Evolutionary conservation across 2,329 filamentous ascomycete species (phyloP).

Genomic region (Emmonsiellopsis sp.): DNA sequence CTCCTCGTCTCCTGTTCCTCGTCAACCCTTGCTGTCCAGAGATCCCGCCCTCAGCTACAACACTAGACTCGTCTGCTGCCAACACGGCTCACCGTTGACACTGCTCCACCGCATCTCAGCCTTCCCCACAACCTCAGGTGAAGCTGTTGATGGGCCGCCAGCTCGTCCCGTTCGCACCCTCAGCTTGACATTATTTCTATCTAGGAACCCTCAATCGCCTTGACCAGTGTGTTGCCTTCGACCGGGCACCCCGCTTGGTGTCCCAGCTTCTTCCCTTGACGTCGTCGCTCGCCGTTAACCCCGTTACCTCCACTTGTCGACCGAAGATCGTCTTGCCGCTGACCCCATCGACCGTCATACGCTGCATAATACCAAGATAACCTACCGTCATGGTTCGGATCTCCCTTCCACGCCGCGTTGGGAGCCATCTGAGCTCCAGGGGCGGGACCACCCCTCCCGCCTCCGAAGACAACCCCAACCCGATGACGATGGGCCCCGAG

Average conservation of each 20-base stretch:
- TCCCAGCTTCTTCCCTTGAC: neutral
- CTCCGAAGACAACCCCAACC: constrained; percentile 33
- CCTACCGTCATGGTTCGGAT: constrained; percentile 42
- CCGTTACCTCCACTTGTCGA: neutral
- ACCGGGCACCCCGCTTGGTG: constrained; percentile 42
- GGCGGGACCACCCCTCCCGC: constrained; percentile 26
- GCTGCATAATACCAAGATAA: too few species aligned
- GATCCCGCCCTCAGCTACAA: too few species aligned
- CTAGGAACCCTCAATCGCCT: neutral
- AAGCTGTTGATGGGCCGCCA: neutral
- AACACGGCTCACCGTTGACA: too few species aligned
- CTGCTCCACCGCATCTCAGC: too few species aligned
- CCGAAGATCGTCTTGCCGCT: neutral
- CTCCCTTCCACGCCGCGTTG: constrained; percentile 46
- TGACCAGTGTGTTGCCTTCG: constrained; percentile 18
- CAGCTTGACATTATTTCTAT: neutral
- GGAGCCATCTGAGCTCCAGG: constrained; percentile 36
- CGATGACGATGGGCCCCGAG: constrained; percentile 30
- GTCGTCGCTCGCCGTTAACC: neutral
- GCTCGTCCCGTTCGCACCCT: neutral
- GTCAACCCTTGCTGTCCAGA: too few species aligned
- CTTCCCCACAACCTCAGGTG: too few species aligned
- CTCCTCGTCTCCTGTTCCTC: too few species aligned
- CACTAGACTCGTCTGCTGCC: too few species aligned
- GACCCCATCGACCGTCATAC: neutral